Base-by-base conservation (phyloP, 495 filamentous ascomycete genomes). In the Bombardia bombarda region DNA sequence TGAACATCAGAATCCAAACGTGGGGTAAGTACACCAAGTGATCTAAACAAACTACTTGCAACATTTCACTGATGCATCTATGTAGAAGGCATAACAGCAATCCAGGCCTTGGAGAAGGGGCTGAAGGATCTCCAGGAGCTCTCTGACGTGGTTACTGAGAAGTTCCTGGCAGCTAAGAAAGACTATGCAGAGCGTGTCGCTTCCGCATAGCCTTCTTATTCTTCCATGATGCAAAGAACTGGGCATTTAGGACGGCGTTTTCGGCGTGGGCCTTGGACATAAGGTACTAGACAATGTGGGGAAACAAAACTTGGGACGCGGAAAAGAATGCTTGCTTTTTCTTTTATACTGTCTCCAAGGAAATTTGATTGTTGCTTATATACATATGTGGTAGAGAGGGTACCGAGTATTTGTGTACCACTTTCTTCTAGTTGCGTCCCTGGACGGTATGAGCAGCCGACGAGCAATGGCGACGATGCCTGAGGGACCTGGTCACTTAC, bases 1-100 rank as follows among this genome's bases (percentile, higher is more conserved):
- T 98, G 92, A 93, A 96, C 58, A 65, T 98, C 22, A 79, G 92
- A 42, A 96, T 98, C 49, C 92, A 98, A 66, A 98, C 90, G 40
- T 95, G 85, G 51, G 86, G 92, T 95, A 65, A 54, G 79, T 67
- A 31, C n/a, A 28, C 26, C 2, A 28, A 28, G 9, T 28, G 26
- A 28, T 7, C 26, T 13, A 28, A 2, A 28, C 26, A 28, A 26
- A 1, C n/a, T 6, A 4, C 18, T 17, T 26, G 24, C 6, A 28
- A 10, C 7, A 14, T 6, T 23, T 40, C 34, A 22, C 38, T 37
- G 31, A 35, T 14, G 32, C 28, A 26, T 28, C 5, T 14, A 21
- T 18, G 18, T 28, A 94, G 88, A 93, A 42, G 76, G 75, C 17
- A 89, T 80, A 3, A 89, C 76, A 6, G 90, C 88, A 3, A 75